Evolutionary conservation across 2,329 filamentous ascomycete species (phyloP).

Genomic region (Fusarium siculi): DNA sequence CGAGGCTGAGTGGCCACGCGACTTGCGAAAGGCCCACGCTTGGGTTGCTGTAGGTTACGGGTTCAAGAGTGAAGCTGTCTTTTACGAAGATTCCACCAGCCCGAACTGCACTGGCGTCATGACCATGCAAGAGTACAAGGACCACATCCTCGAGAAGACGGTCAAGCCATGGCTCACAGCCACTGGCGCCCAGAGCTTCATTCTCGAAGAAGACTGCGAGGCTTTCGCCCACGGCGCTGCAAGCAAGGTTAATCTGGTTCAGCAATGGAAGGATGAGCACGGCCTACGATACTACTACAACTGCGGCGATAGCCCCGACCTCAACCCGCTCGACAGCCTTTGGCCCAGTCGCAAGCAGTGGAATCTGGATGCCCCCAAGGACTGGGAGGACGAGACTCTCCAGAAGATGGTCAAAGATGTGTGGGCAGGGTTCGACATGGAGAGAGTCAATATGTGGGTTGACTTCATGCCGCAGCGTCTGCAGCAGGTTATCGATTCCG

Average conservation of each 20-base stretch:
- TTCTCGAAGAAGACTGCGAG: conserved; percentile 51
- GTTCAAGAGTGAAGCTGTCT: conserved; percentile 52
- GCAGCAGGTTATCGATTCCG: conserved; percentile 46
- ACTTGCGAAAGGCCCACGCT: conserved; percentile 49
- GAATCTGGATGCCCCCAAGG: conserved; percentile 41
- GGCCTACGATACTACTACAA: conserved; percentile 48
- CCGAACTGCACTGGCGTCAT: conserved; percentile 48
- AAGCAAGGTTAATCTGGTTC: conserved; percentile 50
- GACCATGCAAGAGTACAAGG: conserved; percentile 50
- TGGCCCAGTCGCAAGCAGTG: conserved; percentile 52
- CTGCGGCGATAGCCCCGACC: conserved; percentile 52
- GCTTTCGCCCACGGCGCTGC: conserved; percentile 50
- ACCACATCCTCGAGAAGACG: conserved; percentile 48
- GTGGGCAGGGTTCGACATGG: conserved; percentile 46
- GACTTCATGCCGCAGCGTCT: conserved; percentile 51
- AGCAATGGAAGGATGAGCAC: conserved; percentile 51
- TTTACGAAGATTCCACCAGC: conserved; percentile 51
- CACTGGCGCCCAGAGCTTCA: conserved; percentile 39
- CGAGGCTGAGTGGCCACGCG: conserved; percentile 47
- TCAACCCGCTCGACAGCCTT: conserved; percentile 50
- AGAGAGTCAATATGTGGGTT: conserved; percentile 51
- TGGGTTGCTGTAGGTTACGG: conserved; percentile 51
- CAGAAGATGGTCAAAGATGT: conserved; percentile 46
- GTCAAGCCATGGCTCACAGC: conserved; percentile 49
- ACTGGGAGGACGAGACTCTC: conserved; percentile 51